phyloP scores from a whole-genome alignment of 2,329 filamentous ascomycete species.

The Colletotrichum nymphaeae region DNA sequence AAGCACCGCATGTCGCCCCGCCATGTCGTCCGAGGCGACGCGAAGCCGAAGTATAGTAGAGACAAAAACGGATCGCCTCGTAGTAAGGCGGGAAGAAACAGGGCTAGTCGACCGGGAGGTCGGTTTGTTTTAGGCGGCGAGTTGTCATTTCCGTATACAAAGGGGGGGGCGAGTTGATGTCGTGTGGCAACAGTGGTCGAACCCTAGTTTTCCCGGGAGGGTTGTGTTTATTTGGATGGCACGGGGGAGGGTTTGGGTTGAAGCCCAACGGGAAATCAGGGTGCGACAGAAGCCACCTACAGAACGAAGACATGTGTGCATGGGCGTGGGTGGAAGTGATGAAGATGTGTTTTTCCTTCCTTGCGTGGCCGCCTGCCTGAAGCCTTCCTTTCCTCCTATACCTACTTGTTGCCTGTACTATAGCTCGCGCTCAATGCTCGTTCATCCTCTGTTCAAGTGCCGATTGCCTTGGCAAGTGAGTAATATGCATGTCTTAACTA shows the following conservation, averaged over 20 bases:
- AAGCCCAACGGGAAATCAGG: neutral
- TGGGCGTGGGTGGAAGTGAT: conserved; percentile 23
- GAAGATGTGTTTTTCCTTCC: conserved; percentile 24
- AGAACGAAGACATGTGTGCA: conserved; percentile 33
- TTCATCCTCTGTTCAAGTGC: conserved; percentile 38
- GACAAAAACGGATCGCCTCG: conserved; percentile 9
- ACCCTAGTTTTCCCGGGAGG: conserved; percentile 7
- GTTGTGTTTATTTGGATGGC: conserved; percentile 12
- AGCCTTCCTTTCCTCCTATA: conserved; percentile 34
- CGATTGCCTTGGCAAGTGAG: neutral
- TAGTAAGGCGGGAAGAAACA: conserved; percentile 4
- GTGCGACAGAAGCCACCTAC: conserved; percentile 5
- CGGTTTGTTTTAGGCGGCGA: conserved; percentile 27
- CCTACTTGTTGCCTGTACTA: conserved; percentile 37
- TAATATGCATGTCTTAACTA: neutral
- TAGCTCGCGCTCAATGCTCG: conserved; percentile 35
- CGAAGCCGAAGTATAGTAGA: conserved; percentile 11
- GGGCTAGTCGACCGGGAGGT: conserved; percentile 2
- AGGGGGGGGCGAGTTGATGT: conserved; percentile 13
- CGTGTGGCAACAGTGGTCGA: conserved; percentile 1
- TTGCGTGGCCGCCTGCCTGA: conserved; percentile 36
- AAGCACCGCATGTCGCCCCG: conserved; percentile 2
- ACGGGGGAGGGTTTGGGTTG: neutral
- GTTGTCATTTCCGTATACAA: conserved; percentile 20
- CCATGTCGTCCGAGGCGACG: neutral